phyloP scores from a whole-genome alignment of 768 basidiomycete genomes.

The Lyophyllum semitale region DNA sequence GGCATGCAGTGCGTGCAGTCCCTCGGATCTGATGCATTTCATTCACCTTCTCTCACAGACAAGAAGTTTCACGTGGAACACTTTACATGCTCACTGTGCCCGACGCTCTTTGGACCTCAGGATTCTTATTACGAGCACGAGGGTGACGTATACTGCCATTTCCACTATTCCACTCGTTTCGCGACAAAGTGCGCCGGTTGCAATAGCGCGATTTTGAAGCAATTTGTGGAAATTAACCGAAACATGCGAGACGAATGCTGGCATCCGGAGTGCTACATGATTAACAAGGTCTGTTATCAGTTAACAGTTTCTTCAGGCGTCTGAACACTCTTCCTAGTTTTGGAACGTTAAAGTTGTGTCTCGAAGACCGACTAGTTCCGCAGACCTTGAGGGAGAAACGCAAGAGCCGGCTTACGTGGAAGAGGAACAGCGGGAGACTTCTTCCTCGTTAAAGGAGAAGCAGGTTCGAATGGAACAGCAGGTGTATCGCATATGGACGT shows the following conservation, averaged over 20 bases:
- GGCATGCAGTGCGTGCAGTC: constrained; percentile 77
- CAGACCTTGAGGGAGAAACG: constrained; percentile 51
- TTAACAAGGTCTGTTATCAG: constrained; percentile 79
- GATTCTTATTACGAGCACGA: constrained; percentile 99
- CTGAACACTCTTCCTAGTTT: constrained; percentile 55
- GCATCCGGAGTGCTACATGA: constrained; percentile 99
- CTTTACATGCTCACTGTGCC: constrained; percentile 96
- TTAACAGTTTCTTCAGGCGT: constrained; percentile 4
- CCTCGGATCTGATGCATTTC: constrained; percentile 11
- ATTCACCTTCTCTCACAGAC: constrained; percentile 48
- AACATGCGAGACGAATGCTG: constrained; percentile 99
- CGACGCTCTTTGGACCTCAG: constrained; percentile 94
- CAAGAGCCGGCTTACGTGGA: constrained; percentile 62
- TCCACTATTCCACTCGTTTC: constrained; percentile 98
- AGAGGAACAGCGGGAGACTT: constrained; percentile 81
- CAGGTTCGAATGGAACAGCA: constrained; percentile 95
- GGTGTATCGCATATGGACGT: constrained; percentile 99
- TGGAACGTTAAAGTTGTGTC: constrained; percentile 97
- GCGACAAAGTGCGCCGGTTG: constrained; percentile 99
- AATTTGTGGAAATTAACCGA: constrained; percentile 99
- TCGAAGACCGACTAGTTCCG: constrained; percentile 65
- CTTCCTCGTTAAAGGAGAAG: constrained; percentile 80
- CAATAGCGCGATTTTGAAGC: constrained; percentile 95
- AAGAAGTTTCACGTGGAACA: constrained; percentile 99
- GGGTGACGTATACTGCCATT: constrained; percentile 98